phyloP scores from a whole-genome alignment of 768 basidiomycete genomes.

The Boletus tylopilopsis region DNA sequence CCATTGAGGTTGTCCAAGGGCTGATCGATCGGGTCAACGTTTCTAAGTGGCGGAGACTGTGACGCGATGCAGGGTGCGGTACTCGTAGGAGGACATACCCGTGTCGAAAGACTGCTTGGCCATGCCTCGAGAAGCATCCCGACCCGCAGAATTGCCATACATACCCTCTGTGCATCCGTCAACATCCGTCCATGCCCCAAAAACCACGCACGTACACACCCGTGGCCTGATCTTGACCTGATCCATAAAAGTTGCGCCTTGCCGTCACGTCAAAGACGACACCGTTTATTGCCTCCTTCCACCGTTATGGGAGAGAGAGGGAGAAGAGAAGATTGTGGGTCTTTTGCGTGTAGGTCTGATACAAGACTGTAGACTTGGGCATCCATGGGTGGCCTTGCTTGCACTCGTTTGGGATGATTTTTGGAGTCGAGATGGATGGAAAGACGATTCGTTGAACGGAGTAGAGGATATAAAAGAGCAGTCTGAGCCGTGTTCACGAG shows the following conservation, averaged over 20 bases:
- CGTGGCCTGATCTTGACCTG: too few relatives aligned
- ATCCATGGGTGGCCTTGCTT: constrained; percentile 89
- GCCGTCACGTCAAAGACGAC: constrained; percentile 91
- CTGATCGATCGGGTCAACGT: constrained; percentile 88
- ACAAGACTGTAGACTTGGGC: constrained; percentile 78
- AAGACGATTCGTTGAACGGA: constrained; percentile 71
- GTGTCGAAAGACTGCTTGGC: constrained; percentile 94
- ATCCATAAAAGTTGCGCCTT: constrained; percentile 92
- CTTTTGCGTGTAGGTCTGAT: constrained; percentile 74
- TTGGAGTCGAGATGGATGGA: constrained; percentile 54
- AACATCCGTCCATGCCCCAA: background rate
- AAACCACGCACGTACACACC: constrained; percentile 42
- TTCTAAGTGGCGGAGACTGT: constrained; percentile 40
- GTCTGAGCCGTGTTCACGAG: constrained; percentile 77
- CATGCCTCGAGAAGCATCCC: constrained; percentile 96
- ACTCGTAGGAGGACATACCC: constrained; percentile 50
- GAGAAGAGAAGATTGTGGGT: too few relatives aligned
- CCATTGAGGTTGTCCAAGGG: constrained; percentile 82
- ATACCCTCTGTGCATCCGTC: constrained; percentile 64
- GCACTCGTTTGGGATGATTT: constrained; percentile 61
- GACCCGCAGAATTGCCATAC: constrained; percentile 96
- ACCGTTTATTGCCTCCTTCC: constrained; percentile 77
- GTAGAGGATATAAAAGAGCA: constrained; percentile 77
- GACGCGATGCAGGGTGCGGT: background rate
- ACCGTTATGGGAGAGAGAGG: constrained; percentile 62